Percentiles rank a stretch among this genome's conserved stretches.
Conservation (phyloP, 2,329 filamentous ascomycete species). For the Aspergillus luchuensis region DNA sequence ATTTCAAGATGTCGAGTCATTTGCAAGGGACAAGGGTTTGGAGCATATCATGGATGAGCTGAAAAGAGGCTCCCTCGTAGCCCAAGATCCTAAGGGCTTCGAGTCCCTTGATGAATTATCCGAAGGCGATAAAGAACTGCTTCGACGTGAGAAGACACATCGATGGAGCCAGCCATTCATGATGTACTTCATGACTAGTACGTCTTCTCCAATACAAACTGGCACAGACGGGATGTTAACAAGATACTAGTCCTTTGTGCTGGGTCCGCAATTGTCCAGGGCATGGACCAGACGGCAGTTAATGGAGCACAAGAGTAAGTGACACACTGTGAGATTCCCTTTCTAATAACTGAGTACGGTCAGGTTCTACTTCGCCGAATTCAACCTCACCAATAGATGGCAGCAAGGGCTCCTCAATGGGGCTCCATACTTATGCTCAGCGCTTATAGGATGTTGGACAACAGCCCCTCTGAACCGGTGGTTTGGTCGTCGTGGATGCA, state of each 20-base stretch:
- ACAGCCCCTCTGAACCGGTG: background rate
- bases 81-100: slow-evolving; percentile 67
- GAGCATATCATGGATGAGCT: slow-evolving; percentile 54
- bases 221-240: background rate
- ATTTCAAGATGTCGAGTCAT: slow-evolving; percentile 31
- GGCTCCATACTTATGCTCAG: background rate
- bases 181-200: slow-evolving; percentile 21
- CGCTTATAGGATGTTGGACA: background rate
- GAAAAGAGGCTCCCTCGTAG: slow-evolving; percentile 65
- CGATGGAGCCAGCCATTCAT: slow-evolving; percentile 19
- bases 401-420: background rate
- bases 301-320: background rate
- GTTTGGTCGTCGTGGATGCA: slow-evolving; percentile 65
- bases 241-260: background rate
- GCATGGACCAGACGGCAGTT: background rate
- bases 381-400: background rate
- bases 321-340: background rate
- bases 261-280: background rate
- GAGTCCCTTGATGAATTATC: slow-evolving; percentile 63
- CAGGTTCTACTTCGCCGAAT: background rate
- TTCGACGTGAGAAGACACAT: slow-evolving; percentile 15
- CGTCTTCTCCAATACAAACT: background rate
- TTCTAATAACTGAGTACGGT: background rate
- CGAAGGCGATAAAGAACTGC: slow-evolving; percentile 7
- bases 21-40: slow-evolving; percentile 60